A percentile compares a stretch with the other conserved stretches of the same genome.
phyloP scores from a whole-genome alignment of 1,284 basidiomycete species.

The Coniophora puteana region DNA sequence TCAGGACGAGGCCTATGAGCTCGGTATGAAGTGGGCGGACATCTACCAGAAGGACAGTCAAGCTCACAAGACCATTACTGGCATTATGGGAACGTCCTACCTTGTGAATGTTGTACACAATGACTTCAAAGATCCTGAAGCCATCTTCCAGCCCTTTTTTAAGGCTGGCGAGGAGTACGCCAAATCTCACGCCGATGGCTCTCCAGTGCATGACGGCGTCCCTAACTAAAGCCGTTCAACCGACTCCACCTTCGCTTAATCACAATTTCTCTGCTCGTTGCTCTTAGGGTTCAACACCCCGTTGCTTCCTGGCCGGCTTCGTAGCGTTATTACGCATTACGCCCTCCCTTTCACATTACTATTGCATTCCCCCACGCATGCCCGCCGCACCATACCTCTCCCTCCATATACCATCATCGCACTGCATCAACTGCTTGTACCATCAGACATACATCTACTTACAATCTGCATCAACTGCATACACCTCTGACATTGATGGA shows the following conservation, averaged over 20 bases:
- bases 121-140: conserved; percentile 83
- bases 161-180: conserved; percentile 64
- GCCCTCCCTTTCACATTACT: too few relatives aligned
- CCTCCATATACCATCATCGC: conserved; percentile 16
- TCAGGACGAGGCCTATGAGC: conserved; percentile 95
- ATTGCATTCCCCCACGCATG: conserved; percentile 4
- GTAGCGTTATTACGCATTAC: conserved; percentile 8
- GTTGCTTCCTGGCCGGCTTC: conserved; percentile 28
- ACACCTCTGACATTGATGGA: conserved; percentile 11
- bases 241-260: conserved; percentile 20
- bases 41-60: conserved; percentile 81
- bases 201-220: conserved; percentile 28
- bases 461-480: conserved; percentile 43
- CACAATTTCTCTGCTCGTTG: conserved; percentile 20
- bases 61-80: conserved; percentile 73
- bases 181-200: conserved; percentile 31
- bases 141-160: conserved; percentile 88
- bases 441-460: conserved; percentile 21
- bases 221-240: conserved; percentile 16
- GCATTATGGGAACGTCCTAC: conserved; percentile 79
- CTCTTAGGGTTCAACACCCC: conserved; percentile 77
- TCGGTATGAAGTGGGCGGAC: conserved; percentile 92
- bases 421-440: conserved; percentile 44
- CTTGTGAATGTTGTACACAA: conserved; percentile 98
- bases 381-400: too few relatives aligned